These are phyloP conservation scores for Trichocladium uniseriatum DNA, from an alignment of 495 filamentous ascomycete genomes.

Conservation along the genomic window DNA sequence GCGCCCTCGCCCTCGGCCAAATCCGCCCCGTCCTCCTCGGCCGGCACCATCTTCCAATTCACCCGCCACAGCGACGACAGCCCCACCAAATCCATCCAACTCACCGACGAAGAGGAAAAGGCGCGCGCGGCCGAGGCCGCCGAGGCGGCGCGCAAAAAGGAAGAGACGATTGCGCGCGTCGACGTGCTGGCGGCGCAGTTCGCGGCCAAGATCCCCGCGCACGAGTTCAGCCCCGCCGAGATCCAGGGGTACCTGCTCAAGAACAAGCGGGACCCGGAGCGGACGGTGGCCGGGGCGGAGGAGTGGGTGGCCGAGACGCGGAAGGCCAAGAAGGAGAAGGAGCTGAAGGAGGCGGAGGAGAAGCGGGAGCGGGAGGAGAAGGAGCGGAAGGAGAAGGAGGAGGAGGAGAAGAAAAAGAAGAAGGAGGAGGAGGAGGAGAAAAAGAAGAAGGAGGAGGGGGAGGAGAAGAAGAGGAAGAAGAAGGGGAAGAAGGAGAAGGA, in stretches of 20 bases:
- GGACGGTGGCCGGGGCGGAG: constrained; percentile 45
- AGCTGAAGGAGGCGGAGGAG: constrained; percentile 37
- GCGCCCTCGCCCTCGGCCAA: constrained; percentile 1
- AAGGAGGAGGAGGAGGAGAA: constrained; percentile 19
- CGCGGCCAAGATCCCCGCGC: constrained; percentile 49
- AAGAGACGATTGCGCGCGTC: constrained; percentile 28
- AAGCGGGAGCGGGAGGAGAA: constrained; percentile 31
- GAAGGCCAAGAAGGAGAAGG: constrained; percentile 51
- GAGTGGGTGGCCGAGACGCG: constrained; percentile 49
- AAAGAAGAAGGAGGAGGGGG: constrained; percentile 20
- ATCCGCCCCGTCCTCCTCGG: background rate
- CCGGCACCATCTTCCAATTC: background rate
- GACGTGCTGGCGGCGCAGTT: constrained; percentile 45
- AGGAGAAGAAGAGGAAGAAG: constrained; percentile 4
- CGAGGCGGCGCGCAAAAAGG: constrained; percentile 26
- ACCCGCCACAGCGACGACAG: constrained; percentile 1
- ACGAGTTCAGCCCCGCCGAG: constrained; percentile 64
- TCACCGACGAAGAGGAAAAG: constrained; percentile 27
- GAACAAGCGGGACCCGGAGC: constrained; percentile 54
- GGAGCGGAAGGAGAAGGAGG: constrained; percentile 26
- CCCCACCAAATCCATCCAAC: background rate
- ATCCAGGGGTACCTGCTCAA: constrained; percentile 68
- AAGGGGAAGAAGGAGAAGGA: constrained; percentile 14
- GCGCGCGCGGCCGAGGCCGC: constrained; percentile 20
- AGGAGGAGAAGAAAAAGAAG: constrained; percentile 24